These are phyloP conservation scores for Pistacia vera DNA, from an alignment of 345 rosid species.

Conservation along the genomic window DNA sequence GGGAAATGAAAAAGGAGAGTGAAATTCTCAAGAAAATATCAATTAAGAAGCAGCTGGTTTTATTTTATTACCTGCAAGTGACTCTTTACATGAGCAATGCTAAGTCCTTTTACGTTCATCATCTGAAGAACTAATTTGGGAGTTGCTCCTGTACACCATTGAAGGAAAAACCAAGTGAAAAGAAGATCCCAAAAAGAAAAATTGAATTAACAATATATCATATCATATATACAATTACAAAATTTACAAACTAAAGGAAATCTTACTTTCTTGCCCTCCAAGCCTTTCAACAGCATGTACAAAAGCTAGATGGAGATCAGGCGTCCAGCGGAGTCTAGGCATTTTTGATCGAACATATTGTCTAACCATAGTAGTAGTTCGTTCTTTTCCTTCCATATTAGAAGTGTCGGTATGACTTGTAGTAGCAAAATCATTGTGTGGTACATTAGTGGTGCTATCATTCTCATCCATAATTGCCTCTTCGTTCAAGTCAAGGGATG, in stretches of 20 bases:
- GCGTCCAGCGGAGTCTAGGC: constrained; percentile 92
- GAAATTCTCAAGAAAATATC: no score
- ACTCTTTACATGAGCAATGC: constrained; percentile 94
- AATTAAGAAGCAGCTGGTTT: no score
- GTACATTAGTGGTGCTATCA: neutral
- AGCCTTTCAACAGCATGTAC: constrained; percentile 76
- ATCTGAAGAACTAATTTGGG: constrained; percentile 85
- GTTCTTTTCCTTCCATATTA: constrained; percentile 19
- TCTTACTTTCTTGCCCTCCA: constrained; percentile 87
- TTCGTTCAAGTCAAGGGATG: constrained; percentile 48
- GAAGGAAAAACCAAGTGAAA: neutral
- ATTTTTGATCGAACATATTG: constrained; percentile 75
- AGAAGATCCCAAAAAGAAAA: neutral
- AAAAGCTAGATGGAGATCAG: constrained; percentile 77
- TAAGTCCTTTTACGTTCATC: constrained; percentile 83
- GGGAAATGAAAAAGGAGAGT: neutral
- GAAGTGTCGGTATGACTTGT: constrained; percentile 18
- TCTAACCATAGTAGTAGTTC: constrained; percentile 42
- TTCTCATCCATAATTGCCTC: constrained; percentile 33
- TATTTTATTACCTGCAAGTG: constrained; percentile 66
- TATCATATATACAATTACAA: neutral
- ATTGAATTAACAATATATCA: neutral
- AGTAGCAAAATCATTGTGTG: neutral
- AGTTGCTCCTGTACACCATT: constrained; percentile 61
- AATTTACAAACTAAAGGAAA: neutral